These are phyloP conservation scores for Candida vaughaniae DNA, from an alignment of 805 yeast species.

Conservation along the genomic window DNA sequence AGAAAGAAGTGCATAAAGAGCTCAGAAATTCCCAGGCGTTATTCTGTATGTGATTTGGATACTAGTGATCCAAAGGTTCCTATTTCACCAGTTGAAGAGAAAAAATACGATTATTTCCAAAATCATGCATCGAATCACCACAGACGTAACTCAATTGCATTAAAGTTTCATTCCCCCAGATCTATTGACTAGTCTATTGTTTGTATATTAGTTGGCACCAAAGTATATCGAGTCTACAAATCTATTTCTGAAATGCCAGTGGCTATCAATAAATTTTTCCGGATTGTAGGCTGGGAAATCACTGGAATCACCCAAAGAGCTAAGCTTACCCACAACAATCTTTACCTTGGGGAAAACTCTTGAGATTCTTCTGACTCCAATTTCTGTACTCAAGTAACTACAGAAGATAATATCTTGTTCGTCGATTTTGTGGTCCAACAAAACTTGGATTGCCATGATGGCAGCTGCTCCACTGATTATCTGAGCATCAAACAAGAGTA, in stretches of 20 bases:
- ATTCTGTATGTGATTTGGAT: conserved; percentile 15
- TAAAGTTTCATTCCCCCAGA: conserved; percentile 43
- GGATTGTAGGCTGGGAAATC: conserved; percentile 23
- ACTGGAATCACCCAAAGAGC: conserved; percentile 33
- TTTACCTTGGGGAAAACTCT: conserved; percentile 72
- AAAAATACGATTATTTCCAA: conserved; percentile 1
- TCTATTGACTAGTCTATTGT: background rate
- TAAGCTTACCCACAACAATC: conserved; percentile 67
- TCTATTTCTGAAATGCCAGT: conserved; percentile 63
- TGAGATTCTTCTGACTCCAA: conserved; percentile 69
- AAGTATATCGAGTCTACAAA: conserved; percentile 76
- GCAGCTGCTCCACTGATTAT: conserved; percentile 90
- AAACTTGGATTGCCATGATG: conserved; percentile 88
- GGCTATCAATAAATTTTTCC: conserved; percentile 45
- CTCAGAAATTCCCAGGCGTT: conserved; percentile 6
- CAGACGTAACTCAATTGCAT: conserved; percentile 46
- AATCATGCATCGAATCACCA: conserved; percentile 26
- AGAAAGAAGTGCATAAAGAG: background rate
- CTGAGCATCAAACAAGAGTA: conserved; percentile 82
- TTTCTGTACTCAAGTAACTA: conserved; percentile 72
- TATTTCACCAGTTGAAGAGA: conserved; percentile 7
- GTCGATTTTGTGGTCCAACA: conserved; percentile 74
- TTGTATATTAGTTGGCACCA: conserved; percentile 49
- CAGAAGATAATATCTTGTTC: conserved; percentile 65
- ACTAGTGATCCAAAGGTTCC: conserved; percentile 5